Percentiles rank a stretch among this genome's conserved stretches.
These are phyloP conservation scores for Colletotrichum cereale DNA, from an alignment of 2,329 filamentous ascomycete genomes.

Conservation along the genomic window DNA sequence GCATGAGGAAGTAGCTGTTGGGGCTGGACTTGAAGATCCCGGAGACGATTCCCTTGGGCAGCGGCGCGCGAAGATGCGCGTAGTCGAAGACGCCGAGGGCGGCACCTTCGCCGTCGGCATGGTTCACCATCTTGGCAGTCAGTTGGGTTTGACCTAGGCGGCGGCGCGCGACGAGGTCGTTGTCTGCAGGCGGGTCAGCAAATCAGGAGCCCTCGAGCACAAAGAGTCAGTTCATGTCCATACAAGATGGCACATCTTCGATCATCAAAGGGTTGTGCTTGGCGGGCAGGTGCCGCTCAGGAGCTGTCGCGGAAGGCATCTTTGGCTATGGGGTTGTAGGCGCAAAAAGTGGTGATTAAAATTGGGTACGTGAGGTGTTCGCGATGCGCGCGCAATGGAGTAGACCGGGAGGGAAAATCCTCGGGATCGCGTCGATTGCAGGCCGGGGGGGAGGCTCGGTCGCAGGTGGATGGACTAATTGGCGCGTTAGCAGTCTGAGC, in stretches of 20 bases:
- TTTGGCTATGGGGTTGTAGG: constrained; percentile 5
- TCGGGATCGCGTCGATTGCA: constrained; percentile 14
- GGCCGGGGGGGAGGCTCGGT: constrained; percentile 1
- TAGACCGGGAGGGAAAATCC: constrained; percentile 5
- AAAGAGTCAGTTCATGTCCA: constrained; percentile 37
- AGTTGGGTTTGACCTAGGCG: constrained; percentile 94
- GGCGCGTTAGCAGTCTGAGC: constrained; percentile 36
- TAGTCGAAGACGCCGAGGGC: constrained; percentile 92
- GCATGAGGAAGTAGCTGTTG: constrained; percentile 97
- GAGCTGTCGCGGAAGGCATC: constrained; percentile 52
- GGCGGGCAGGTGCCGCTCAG: constrained; percentile 65
- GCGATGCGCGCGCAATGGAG: constrained; percentile 14
- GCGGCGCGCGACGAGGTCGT: constrained; percentile 83
- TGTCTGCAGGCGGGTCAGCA: constrained; percentile 61
- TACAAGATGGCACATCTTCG: constrained; percentile 74
- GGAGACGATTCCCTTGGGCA: constrained; percentile 91
- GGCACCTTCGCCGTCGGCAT: constrained; percentile 79
- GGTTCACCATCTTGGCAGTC: constrained; percentile 81
- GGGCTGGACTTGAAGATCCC: constrained; percentile 93
- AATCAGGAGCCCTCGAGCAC: constrained; percentile 35
- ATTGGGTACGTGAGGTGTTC: constrained; percentile 17
- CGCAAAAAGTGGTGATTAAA: constrained; percentile 24
- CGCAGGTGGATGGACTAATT: constrained; percentile 18
- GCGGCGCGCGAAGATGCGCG: constrained; percentile 90
- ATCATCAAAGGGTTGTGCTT: constrained; percentile 76